Conservation (phyloP, 805 yeast species). For the Yarrowia sp. region DNA sequence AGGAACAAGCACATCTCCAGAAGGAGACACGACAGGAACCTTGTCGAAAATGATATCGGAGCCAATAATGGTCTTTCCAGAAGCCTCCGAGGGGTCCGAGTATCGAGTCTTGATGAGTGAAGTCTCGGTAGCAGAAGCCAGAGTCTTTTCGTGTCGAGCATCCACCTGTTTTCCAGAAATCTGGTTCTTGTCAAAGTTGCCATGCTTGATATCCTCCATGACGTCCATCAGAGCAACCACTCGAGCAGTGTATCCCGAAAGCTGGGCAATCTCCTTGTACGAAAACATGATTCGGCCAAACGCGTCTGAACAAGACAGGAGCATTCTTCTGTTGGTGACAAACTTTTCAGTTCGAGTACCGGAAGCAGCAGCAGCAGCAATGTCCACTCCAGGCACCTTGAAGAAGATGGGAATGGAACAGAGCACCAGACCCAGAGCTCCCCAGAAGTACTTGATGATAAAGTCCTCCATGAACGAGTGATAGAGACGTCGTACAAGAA, state of each 20-base stretch:
- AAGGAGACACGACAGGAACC: slow-evolving; percentile 84
- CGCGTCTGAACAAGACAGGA: slow-evolving; percentile 82
- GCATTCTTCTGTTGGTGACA: slow-evolving; percentile 80
- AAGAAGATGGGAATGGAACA: slow-evolving; percentile 88
- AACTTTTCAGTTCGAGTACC: slow-evolving; percentile 64
- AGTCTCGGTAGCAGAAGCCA: slow-evolving; percentile 18
- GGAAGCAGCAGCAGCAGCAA: slow-evolving; percentile 33
- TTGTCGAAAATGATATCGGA: slow-evolving; percentile 63
- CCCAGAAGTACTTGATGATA: slow-evolving; percentile 89
- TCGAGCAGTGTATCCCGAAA: slow-evolving; percentile 77
- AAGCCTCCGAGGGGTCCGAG: slow-evolving; percentile 27
- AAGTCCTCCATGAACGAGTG: slow-evolving; percentile 86
- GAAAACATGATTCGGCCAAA: slow-evolving; percentile 83
- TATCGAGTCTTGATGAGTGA: slow-evolving; percentile 15
- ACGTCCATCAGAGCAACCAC: slow-evolving; percentile 67
- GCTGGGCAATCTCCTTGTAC: slow-evolving; percentile 77
- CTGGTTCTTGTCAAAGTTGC: slow-evolving; percentile 37
- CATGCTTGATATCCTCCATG: slow-evolving; percentile 51
- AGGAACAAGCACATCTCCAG: slow-evolving; percentile 67
- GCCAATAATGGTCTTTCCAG: slow-evolving; percentile 45
- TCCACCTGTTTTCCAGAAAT: slow-evolving; percentile 31
- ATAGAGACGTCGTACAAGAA: slow-evolving; percentile 66
- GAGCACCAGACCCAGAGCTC: slow-evolving; percentile 85
- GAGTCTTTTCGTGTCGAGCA: slow-evolving; percentile 28
- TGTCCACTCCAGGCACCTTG: slow-evolving; percentile 46